Base-by-base conservation (phyloP, 495 filamentous ascomycete genomes). In the Endocarpon pusillum region DNA sequence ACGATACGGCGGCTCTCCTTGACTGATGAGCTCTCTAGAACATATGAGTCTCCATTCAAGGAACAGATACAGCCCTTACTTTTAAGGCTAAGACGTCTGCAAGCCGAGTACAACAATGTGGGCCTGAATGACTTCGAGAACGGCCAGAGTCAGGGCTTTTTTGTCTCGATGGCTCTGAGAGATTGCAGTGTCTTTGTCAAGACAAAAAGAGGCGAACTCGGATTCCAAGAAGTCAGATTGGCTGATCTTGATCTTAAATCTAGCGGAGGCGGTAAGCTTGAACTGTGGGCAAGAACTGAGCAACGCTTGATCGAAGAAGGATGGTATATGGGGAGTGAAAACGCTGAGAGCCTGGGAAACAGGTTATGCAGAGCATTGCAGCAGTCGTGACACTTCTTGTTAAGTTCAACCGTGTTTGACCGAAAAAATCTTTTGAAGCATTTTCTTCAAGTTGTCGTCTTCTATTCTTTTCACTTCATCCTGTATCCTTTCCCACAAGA, bases 191-290 rank as follows among this genome's bases (percentile, higher is more conserved):
- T 89, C 38, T 94, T 79, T 49, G 49, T 92, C 31, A 72, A 69
- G 56, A 65, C 82, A 43, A 55, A 57, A 34, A 20, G 23, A 4
- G 52, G 54, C 24, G 51, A 55, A 25, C 42, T 30, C n/a, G 43
- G 37, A 0, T 44, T 50, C 1, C 64, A 89, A 0, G 76, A 86
- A 46, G 76, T 81, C 23, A 71, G 77, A 32, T 57, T 97, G 2
- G 86, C 76, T 0, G 89, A 97, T 52, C 58, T 94, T 27, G 89
- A 97, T 51, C 62, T 81, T 43, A 97, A 97, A 58, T 74, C 71
- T n/a, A 56, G 66, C 10, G 58, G 59, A 3, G 70, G 65, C 9
- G 65, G 63, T 5, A 93, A 92, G 54, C 51, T 71, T 26, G 47
- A 57, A 17, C 79, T 87, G 42, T 97, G 89, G 89, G 51, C 58